Conservation (phyloP, 305 asterid genomes). For the Fraxinus paxiana region DNA sequence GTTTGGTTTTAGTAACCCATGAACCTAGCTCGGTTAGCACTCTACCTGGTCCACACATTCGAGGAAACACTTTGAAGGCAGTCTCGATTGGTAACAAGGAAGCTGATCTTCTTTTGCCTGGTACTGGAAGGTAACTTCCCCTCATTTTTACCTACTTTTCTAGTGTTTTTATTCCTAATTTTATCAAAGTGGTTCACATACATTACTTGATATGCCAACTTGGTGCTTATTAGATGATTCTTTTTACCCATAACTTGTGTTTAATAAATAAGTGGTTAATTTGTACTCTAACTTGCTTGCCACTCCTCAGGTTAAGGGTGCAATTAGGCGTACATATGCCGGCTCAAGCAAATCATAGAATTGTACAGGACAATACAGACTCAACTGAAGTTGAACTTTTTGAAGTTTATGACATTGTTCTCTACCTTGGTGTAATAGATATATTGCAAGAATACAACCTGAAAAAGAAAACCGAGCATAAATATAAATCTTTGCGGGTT, state of each 20-base stretch:
- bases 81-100: constrained; percentile 76
- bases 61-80: constrained; percentile 81
- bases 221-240: not conserved
- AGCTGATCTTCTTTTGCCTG: constrained; percentile 87
- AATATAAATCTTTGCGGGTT: constrained; percentile 56
- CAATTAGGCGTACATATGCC: constrained; percentile 99
- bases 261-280: not conserved
- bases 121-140: constrained; percentile 74
- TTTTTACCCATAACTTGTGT: not conserved
- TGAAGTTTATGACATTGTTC: constrained; percentile 90
- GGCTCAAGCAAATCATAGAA: constrained; percentile 77
- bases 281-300: not conserved
- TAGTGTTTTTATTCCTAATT: not conserved
- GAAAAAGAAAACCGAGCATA: constrained; percentile 72
- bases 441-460: constrained; percentile 79
- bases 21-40: constrained; percentile 72
- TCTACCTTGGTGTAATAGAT: constrained; percentile 83
- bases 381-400: constrained; percentile 72
- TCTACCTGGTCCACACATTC: constrained; percentile 76
- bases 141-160: constrained; percentile 4
- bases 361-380: constrained; percentile 48
- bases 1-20: constrained; percentile 85
- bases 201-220: not conserved
- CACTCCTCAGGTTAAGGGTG: constrained; percentile 68
- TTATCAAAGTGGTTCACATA: not conserved